phyloP scores from a whole-genome alignment of 179 eudicot species.

The Spinacia oleracea region DNA sequence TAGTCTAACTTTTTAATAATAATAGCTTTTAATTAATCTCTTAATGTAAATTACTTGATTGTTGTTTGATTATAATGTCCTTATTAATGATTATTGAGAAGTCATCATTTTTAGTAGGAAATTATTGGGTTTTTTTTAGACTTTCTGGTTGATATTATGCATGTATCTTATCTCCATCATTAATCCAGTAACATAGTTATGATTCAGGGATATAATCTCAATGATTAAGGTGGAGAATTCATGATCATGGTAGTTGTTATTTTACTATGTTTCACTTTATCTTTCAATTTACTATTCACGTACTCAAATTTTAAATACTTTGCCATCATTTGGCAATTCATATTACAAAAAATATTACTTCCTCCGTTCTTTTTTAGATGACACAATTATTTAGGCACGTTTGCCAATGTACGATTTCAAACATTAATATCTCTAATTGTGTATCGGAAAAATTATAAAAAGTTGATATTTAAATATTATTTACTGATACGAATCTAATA shows the following conservation, averaged over 20 bases:
- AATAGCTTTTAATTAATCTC: slow-evolving; percentile 1
- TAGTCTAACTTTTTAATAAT: slow-evolving; percentile 15
- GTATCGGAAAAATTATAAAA: too few species aligned
- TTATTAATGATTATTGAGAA: slow-evolving; percentile 22
- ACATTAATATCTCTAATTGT: too few species aligned
- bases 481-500: too few species aligned
- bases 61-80: slow-evolving; percentile 22
- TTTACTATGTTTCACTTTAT: neutral
- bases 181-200: slow-evolving; percentile 18
- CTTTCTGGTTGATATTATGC: slow-evolving; percentile 21
- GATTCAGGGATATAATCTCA: slow-evolving; percentile 22
- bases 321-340: too few species aligned
- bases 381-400: too few species aligned
- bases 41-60: slow-evolving; percentile 19
- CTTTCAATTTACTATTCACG: too few species aligned
- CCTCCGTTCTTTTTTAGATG: too few species aligned
- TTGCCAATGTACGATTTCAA: too few species aligned
- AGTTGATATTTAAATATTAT: too few species aligned
- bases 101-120: slow-evolving; percentile 25
- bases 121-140: slow-evolving; percentile 17
- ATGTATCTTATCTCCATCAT: slow-evolving; percentile 14
- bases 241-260: slow-evolving; percentile 12
- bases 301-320: too few species aligned
- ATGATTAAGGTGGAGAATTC: slow-evolving; percentile 1
- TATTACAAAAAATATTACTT: too few species aligned